Percentiles rank a stretch among this genome's conserved stretches.
phyloP scores from a whole-genome alignment of 78 protist genomes.

The Pigoraptor vietnamica region DNA sequence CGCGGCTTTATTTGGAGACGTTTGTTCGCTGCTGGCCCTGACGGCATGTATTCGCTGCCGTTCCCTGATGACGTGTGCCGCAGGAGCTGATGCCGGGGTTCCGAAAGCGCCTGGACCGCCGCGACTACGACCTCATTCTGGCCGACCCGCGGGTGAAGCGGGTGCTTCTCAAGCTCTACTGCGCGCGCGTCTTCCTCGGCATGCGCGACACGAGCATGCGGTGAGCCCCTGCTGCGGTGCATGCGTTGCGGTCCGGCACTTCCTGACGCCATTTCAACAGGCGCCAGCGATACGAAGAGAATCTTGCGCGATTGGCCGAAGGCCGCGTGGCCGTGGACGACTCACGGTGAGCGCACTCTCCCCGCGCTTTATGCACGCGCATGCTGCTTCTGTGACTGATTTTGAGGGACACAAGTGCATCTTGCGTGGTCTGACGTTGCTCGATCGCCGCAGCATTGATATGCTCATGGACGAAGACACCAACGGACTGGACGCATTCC shows the following conservation, averaged over 20 bases:
- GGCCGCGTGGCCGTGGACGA: background rate
- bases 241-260: no score
- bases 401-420: no score
- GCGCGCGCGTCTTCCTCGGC: background rate
- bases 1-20: no score
- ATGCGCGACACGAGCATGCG: background rate
- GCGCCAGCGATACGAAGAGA: background rate
- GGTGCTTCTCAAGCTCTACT: background rate
- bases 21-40: no score
- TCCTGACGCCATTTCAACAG: no score
- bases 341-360: background rate
- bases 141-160: background rate
- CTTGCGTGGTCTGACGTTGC: background rate
- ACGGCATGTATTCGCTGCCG: no score
- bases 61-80: no score
- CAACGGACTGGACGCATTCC: background rate
- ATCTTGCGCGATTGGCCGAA: background rate
- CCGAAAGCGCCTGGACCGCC: background rate
- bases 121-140: background rate
- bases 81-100: background rate
- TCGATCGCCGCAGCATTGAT: background rate
- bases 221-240: no score
- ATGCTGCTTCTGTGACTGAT: no score
- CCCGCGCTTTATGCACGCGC: no score
- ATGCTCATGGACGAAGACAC: background rate